phyloP scores from a whole-genome alignment of 1,284 basidiomycete genomes.

The Rhodotorula glutinis region DNA sequence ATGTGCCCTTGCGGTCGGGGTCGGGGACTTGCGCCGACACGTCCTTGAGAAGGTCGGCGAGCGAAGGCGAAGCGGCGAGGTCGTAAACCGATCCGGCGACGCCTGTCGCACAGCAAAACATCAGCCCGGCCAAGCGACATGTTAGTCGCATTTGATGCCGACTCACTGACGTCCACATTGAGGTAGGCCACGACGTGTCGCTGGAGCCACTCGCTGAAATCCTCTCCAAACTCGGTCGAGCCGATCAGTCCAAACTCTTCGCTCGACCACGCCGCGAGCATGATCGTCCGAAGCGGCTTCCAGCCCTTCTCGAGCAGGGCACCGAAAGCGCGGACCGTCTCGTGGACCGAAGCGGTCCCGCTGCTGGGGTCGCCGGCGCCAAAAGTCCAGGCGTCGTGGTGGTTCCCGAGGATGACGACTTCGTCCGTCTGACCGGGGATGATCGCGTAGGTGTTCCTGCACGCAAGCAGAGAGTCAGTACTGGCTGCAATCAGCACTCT shows the following conservation, averaged over 20 bases:
- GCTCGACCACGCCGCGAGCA: conserved; percentile 90
- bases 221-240: conserved; percentile 55
- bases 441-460: conserved; percentile 77
- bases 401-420: conserved; percentile 73
- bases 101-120: conserved; percentile 49
- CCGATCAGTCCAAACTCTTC: conserved; percentile 90
- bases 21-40: conserved; percentile 68
- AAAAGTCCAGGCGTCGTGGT: conserved; percentile 67
- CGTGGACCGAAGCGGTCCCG: conserved; percentile 79
- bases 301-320: conserved; percentile 69
- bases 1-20: conserved; percentile 45
- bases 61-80: conserved; percentile 64
- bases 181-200: conserved; percentile 70
- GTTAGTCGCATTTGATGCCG: too few species aligned
- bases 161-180: conserved; percentile 64
- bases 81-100: conserved; percentile 65
- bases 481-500: too few species aligned
- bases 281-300: conserved; percentile 81
- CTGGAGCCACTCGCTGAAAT: conserved; percentile 46
- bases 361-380: conserved; percentile 77
- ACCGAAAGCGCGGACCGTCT: conserved; percentile 79
- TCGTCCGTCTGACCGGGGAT: conserved; percentile 83
- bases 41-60: conserved; percentile 68
- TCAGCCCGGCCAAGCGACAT: too few species aligned
- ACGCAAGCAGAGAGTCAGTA: too few species aligned